Percentiles rank a stretch among this genome's conserved stretches.
These are phyloP conservation scores for Solanum hybrid DNA, from an alignment of 305 asterid species.

Conservation along the genomic window DNA sequence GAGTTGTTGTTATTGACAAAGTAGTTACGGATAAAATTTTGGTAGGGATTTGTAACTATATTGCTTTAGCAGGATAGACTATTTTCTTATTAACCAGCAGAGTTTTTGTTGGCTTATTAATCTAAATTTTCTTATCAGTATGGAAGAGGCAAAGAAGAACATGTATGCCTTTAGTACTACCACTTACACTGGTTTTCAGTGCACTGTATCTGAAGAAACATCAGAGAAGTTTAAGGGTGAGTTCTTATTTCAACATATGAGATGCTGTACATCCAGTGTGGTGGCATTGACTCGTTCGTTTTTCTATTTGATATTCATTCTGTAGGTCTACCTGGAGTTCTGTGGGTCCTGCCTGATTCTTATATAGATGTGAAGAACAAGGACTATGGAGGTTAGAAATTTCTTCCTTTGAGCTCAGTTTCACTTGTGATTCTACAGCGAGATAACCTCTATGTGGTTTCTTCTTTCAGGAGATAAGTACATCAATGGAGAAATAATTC, in stretches of 20 bases:
- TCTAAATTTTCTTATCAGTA: slow-evolving; percentile 28
- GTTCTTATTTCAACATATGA: neutral
- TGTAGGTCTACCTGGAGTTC: slow-evolving; percentile 91
- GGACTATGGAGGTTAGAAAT: slow-evolving; percentile 82
- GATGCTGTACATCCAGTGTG: neutral
- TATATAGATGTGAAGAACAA: slow-evolving; percentile 94
- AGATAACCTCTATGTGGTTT: neutral
- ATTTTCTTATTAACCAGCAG: neutral
- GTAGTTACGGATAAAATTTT: neutral
- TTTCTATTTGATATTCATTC: neutral
- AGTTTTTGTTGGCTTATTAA: neutral
- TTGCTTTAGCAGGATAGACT: neutral
- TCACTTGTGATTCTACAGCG: neutral
- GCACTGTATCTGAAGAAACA: slow-evolving; percentile 97
- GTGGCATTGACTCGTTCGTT: neutral
- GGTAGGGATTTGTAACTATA: neutral
- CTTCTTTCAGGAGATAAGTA: slow-evolving; percentile 72
- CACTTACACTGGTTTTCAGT: slow-evolving; percentile 91
- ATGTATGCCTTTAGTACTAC: slow-evolving; percentile 96
- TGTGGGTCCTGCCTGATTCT: slow-evolving; percentile 97
- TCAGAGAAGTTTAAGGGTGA: slow-evolving; percentile 95
- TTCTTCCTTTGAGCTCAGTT: neutral
- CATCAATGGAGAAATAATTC: slow-evolving; percentile 87
- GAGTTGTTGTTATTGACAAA: neutral
- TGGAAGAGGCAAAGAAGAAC: slow-evolving; percentile 98